phyloP scores from a whole-genome alignment of 176 grass and related monocot species.

The Triticum urartu region DNA sequence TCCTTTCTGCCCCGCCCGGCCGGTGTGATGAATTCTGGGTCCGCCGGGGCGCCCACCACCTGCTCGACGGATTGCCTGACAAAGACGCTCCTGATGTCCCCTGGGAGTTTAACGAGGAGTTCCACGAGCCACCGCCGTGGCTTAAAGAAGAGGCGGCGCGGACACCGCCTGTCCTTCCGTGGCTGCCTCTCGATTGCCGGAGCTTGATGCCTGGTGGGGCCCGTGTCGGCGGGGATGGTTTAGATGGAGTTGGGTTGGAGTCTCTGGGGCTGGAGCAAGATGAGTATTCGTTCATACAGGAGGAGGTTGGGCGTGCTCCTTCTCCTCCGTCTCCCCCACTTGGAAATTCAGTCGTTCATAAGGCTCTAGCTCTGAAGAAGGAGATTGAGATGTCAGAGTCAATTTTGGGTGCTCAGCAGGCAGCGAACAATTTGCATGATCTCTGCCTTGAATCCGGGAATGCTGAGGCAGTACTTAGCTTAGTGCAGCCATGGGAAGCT shows the following conservation, averaged over 20 bases:
- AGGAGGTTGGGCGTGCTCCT: neutral
- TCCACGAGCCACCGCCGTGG: constrained; percentile 53
- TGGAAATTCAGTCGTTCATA: neutral
- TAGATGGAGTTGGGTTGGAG: neutral
- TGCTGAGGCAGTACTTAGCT: constrained; percentile 45
- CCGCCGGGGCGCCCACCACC: constrained; percentile 46
- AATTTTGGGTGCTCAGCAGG: constrained; percentile 27
- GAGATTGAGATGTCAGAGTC: constrained; percentile 43
- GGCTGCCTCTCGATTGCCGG: constrained; percentile 58
- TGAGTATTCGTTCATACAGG: constrained; percentile 33
- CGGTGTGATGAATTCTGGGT: constrained; percentile 40
- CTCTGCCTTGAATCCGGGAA: constrained; percentile 59
- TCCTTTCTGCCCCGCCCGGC: constrained; percentile 6
- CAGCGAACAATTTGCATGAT: constrained; percentile 47
- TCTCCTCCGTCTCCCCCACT: constrained; percentile 17
- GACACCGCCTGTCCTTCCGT: constrained; percentile 43
- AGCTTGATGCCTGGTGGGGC: neutral
- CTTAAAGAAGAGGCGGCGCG: constrained; percentile 30
- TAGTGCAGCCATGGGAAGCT: constrained; percentile 72
- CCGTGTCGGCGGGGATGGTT: neutral
- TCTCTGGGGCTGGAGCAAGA: constrained; percentile 20
- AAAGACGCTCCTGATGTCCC: neutral
- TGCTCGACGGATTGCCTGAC: constrained; percentile 71
- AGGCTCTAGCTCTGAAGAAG: constrained; percentile 34
- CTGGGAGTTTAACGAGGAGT: constrained; percentile 29